phyloP scores from a whole-genome alignment of 306 rosid species.

The Pyrus bretschneideri region DNA sequence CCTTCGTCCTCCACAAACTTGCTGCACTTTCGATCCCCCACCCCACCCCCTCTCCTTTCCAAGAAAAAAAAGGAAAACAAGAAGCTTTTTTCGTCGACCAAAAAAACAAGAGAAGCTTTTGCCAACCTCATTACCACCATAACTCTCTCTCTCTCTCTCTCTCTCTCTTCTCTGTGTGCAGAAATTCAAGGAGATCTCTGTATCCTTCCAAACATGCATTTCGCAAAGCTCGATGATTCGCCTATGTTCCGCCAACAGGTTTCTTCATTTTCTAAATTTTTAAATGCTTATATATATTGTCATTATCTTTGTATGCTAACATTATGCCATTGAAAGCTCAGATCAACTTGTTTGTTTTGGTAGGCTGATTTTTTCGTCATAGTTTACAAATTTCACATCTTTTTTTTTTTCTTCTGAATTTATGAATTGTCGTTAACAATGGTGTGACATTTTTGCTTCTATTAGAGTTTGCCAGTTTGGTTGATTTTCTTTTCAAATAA shows the following conservation, averaged over 20 bases:
- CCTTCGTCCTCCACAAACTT: slow-evolving; percentile 17
- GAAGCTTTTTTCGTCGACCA: background rate
- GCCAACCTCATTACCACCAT: background rate
- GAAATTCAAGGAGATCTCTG: background rate
- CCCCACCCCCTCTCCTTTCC: background rate
- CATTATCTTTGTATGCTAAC: background rate
- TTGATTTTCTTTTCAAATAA: background rate
- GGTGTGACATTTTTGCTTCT: background rate
- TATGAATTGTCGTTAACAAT: background rate
- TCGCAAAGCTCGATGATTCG: slow-evolving; percentile 90
- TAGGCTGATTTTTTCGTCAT: background rate
- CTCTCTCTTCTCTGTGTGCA: background rate
- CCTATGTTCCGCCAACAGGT: slow-evolving; percentile 99
- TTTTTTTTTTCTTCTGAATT: background rate
- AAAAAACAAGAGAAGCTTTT: background rate
- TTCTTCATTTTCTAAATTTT: background rate
- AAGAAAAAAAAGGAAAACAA: background rate
- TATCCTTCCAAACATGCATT: slow-evolving; percentile 48
- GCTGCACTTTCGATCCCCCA: slow-evolving; percentile 31
- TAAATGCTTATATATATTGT: background rate
- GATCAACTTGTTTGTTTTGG: background rate
- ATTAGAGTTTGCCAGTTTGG: background rate
- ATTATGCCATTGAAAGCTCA: background rate
- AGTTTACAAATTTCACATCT: background rate
- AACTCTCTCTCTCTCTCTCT: background rate